Percentiles rank a stretch among this genome's conserved stretches.
Evolutionary conservation across 2,329 filamentous ascomycete genomes (phyloP).

Genomic region (Corniculantispora saksenae): DNA sequence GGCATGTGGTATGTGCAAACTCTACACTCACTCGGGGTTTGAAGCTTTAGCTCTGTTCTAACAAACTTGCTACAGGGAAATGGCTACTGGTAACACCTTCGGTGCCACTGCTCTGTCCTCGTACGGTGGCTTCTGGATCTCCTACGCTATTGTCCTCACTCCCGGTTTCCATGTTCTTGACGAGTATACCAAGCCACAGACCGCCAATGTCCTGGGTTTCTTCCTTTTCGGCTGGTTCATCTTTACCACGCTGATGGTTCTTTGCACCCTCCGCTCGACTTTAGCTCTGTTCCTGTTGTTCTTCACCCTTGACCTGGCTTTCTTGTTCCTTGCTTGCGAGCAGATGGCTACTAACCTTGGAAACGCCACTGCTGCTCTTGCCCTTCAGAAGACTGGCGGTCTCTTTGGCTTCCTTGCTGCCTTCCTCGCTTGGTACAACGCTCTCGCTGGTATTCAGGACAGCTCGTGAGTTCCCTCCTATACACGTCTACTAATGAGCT

Average conservation of each 20-base stretch:
- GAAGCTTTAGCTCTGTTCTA: conserved; percentile 9
- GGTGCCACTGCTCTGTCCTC: conserved; percentile 80
- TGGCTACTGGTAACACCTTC: conserved; percentile 85
- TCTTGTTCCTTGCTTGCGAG: conserved; percentile 69
- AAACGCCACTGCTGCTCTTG: conserved; percentile 43
- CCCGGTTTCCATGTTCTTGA: conserved; percentile 63
- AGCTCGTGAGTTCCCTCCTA: conserved; percentile 50
- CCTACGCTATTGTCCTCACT: conserved; percentile 71
- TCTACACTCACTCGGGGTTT: background rate
- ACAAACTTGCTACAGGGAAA: conserved; percentile 61
- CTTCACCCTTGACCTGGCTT: conserved; percentile 74
- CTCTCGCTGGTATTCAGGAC: conserved; percentile 79
- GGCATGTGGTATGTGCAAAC: conserved; percentile 77
- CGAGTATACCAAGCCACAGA: conserved; percentile 42
- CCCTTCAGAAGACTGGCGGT: conserved; percentile 70
- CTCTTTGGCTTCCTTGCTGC: conserved; percentile 79
- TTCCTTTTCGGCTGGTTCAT: conserved; percentile 83
- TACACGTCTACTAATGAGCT: too few species aligned
- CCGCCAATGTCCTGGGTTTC: conserved; percentile 65
- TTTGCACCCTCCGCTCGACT: conserved; percentile 76
- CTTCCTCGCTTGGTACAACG: conserved; percentile 86
- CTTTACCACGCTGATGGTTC: conserved; percentile 73
- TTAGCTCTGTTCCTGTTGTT: conserved; percentile 78
- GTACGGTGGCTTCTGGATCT: conserved; percentile 83
- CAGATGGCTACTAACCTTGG: conserved; percentile 60